Percentiles rank a stretch among this genome's conserved stretches.
These are phyloP conservation scores for Gymnopus androsaceus DNA, from an alignment of 1,284 basidiomycete genomes.

Conservation along the genomic window DNA sequence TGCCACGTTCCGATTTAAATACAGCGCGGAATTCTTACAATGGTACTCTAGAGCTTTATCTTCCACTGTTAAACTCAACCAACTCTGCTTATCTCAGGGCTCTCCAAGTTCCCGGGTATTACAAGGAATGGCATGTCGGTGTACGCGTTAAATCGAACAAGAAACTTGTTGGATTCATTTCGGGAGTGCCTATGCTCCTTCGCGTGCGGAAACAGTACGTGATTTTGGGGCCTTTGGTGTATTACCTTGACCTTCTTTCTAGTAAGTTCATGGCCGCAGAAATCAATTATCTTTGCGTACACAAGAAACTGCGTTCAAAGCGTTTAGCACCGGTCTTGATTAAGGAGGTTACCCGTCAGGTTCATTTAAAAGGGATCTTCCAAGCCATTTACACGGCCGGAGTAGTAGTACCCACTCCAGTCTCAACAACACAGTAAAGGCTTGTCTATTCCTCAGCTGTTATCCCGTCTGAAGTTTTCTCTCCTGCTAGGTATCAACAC, in stretches of 20 bases:
- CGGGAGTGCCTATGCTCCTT: conserved; percentile 87
- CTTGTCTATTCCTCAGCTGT: background rate
- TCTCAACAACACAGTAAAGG: conserved; percentile 76
- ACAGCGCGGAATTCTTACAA: conserved; percentile 90
- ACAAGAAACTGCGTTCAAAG: conserved; percentile 97
- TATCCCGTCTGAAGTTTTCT: background rate
- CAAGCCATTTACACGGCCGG: conserved; percentile 98
- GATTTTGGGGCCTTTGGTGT: background rate
- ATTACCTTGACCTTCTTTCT: conserved; percentile 12
- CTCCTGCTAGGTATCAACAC: conserved; percentile 77
- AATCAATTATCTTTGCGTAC: conserved; percentile 98
- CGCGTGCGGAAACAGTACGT: conserved; percentile 80
- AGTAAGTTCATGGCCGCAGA: conserved; percentile 80
- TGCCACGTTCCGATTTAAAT: conserved; percentile 94
- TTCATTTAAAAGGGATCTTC: conserved; percentile 88
- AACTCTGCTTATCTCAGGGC: conserved; percentile 63
- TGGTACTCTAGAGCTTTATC: conserved; percentile 61
- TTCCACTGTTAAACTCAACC: background rate
- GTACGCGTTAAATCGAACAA: conserved; percentile 88
- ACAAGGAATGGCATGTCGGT: conserved; percentile 94
- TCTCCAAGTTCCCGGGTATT: conserved; percentile 90
- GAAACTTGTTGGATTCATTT: conserved; percentile 98
- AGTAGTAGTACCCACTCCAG: conserved; percentile 87
- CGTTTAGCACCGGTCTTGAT: conserved; percentile 96
- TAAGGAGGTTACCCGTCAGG: conserved; percentile 96